Evolutionary conservation across 1,139 yeast genomes (phyloP).

Genomic region (Hansenula lynferdii): DNA sequence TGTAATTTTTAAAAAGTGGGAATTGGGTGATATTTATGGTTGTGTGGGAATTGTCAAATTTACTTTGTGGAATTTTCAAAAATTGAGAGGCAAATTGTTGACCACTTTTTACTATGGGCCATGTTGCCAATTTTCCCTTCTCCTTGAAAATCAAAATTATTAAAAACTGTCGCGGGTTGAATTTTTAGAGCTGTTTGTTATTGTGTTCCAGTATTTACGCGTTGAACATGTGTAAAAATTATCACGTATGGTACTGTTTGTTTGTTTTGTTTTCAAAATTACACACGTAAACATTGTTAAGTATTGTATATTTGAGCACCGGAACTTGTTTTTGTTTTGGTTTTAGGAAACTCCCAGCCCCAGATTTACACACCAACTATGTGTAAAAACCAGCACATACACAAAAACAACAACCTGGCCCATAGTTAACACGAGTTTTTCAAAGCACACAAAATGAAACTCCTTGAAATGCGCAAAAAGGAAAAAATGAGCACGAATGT

Average conservation of each 20-base stretch:
- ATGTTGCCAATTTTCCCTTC: neutral
- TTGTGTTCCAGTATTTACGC: too few species aligned
- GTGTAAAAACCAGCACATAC: neutral
- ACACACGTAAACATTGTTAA: neutral
- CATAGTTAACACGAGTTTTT: neutral
- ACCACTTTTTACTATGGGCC: neutral
- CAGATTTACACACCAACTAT: neutral
- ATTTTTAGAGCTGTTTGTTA: neutral
- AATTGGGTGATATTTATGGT: neutral
- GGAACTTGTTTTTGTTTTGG: too few species aligned
- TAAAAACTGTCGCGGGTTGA: neutral
- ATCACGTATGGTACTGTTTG: too few species aligned
- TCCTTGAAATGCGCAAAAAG: neutral
- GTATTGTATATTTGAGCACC: neutral
- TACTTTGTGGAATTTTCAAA: neutral
- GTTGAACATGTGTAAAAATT: too few species aligned
- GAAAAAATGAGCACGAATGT: neutral
- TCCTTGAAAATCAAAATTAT: neutral
- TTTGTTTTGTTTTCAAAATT: too few species aligned
- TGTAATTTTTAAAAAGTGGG: neutral
- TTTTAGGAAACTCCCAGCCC: neutral
- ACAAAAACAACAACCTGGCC: neutral
- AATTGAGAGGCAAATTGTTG: neutral
- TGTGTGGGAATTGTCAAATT: neutral
- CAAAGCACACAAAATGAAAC: neutral